Base-by-base conservation (phyloP, 1,284 basidiomycete genomes). In the Tausonia pullulans region DNA sequence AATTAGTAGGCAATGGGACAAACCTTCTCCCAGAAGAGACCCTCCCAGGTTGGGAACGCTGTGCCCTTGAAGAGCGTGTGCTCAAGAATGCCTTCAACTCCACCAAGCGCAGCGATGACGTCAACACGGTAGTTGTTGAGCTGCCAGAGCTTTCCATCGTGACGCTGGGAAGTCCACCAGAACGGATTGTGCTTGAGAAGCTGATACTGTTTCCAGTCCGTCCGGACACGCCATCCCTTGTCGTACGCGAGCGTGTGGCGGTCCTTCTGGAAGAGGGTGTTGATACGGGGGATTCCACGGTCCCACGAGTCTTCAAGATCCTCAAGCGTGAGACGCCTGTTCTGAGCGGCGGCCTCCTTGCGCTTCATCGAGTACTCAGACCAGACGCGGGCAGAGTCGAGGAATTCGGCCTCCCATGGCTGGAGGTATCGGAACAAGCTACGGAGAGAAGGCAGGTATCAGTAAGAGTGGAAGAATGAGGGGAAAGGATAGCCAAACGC, bases 341-440 rank as follows among this genome's bases (percentile, higher is more conserved):
- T 98, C 75, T 97, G 91, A 3, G 95, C 93, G 69, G 93, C 95
- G 27, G 95, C 96, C 75, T 99, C 96, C 77, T 98, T 98, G 69
- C 96, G 82, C 82, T 98, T 99, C 90, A 97, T 90, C 0, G 96
- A 96, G 75, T 99, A 98, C 78, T 99, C 96, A 3, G 90, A 91
- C 96, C 96, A 99, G 43, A 98, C 96, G 69, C 96, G 90, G 51
- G 93, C 93, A 5, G 92, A 96, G 75, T 99, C 96, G 69, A 96
- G 78, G 80, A 99, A 98, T 76, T 99, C 96, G 1, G 95, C 90
- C 75, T 98, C 93, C 96, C 96, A 98, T 43, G 95, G 95, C 73
- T 97, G 91, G 39, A 98, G 83, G 78, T 98, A 98, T 64, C 95
- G 90, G 79, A 97, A 98, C 77, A 98, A 76, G 77, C 97, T 98